Evolutionary conservation across 2,329 filamentous ascomycete species (phyloP).

Genomic region (Calonectria fujianensis): DNA sequence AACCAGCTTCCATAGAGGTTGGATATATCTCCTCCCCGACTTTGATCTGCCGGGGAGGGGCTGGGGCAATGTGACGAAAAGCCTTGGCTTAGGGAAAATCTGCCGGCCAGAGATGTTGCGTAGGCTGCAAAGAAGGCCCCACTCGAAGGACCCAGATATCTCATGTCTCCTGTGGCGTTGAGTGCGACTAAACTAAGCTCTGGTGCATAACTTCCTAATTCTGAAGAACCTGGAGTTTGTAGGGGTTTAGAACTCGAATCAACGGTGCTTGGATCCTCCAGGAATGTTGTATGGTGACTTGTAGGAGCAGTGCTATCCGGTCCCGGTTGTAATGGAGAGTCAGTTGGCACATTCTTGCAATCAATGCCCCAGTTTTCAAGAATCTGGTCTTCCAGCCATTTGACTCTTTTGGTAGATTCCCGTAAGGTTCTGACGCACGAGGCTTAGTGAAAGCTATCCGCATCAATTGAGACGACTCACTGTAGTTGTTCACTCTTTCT

Average conservation of each 20-base stretch:
- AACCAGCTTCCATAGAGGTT: no score
- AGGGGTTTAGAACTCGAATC: not conserved
- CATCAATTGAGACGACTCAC: not conserved
- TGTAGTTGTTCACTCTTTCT: slow-evolving; percentile 3
- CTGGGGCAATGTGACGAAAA: not conserved
- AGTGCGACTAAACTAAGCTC: slow-evolving; percentile 32
- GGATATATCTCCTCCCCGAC: not conserved
- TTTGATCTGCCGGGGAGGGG: not conserved
- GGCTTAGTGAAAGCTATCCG: not conserved
- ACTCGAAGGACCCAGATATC: slow-evolving; percentile 30
- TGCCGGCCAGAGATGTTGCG: slow-evolving; percentile 21
- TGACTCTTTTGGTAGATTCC: not conserved
- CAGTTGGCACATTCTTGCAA: slow-evolving; percentile 3
- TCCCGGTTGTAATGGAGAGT: not conserved
- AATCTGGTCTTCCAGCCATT: slow-evolving; percentile 25
- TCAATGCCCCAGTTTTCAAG: not conserved
- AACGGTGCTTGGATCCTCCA: not conserved
- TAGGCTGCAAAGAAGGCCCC: slow-evolving; percentile 26
- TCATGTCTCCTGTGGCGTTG: slow-evolving; percentile 32
- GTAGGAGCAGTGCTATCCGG: not conserved
- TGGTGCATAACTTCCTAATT: not conserved
- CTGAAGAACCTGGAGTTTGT: not conserved
- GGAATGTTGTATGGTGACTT: not conserved
- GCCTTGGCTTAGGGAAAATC: not conserved
- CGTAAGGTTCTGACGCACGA: not conserved